Evolutionary conservation across 768 basidiomycete genomes (phyloP), one percentile per base, ranked within the genome.

Genomic region (Lentinula edodes): DNA sequence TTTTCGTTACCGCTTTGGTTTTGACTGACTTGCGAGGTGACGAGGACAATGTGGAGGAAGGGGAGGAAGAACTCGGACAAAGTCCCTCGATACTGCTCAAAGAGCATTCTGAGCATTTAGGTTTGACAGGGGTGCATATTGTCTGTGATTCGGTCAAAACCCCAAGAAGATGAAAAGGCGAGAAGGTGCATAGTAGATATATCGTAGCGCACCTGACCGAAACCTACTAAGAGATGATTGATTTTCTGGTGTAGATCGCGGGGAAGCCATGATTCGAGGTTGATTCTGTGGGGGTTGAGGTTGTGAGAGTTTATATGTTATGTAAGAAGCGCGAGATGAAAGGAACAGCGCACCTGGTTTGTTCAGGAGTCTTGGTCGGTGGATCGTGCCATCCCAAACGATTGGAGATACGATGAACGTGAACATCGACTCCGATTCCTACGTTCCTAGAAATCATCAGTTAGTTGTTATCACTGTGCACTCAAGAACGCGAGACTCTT

Each of bases 341-440:
- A n/a, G n/a, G n/a, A n/a, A n/a, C n/a, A n/a, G n/a, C n/a, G n/a
- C n/a, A 90, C 89, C 95, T 77, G 0, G 96, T 98, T 68, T 91
- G 85, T 68, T 99, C 96, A 0, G 95, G 91, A 2, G 78, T 89
- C 68, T 88, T 91, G 1, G 95, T 95, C 6, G 85, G 85, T 2
- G 83, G 85, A 63, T 85, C 83, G 72, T 98, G 96, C 96, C 96
- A 99, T 43, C 91, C 87, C 1, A 99, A 73, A 15, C 94, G 80
- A 66, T 98, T 95, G 32, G 95, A 95, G 58, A 99, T 98, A 6
- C 96, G 80, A 66, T 98, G 95, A 6, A 98, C 95, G 71, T 99
- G 96, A 0, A 93, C 90, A 66, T 99, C 96, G 0, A 98, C 96
- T 0, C 95, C 96, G 38, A 98, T 96, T 1, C 96, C 96, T 28